phyloP scores from a whole-genome alignment of 2,329 filamentous ascomycete genomes.

The Bipolaris sorokiniana region DNA sequence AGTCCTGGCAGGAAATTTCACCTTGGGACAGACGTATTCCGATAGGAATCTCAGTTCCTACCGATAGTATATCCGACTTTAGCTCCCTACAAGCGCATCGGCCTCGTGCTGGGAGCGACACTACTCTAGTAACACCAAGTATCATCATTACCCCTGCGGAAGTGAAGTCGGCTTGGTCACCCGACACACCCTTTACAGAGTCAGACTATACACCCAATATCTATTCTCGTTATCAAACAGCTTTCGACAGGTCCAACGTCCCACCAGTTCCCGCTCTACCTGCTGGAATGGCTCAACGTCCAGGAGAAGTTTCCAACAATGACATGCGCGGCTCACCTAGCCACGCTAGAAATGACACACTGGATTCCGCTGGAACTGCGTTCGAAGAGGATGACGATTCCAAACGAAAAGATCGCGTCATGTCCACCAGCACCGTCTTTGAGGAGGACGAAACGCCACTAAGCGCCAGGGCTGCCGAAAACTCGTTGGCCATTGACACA shows the following conservation, averaged over 20 bases:
- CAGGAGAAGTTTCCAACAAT: slow-evolving; percentile 5
- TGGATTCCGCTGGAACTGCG: slow-evolving; percentile 46
- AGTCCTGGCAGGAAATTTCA: slow-evolving; percentile 61
- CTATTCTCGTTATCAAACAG: slow-evolving; percentile 63
- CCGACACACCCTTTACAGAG: slow-evolving; percentile 62
- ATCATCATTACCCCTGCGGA: slow-evolving; percentile 61
- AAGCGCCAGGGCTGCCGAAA: slow-evolving; percentile 30
- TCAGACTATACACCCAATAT: slow-evolving; percentile 65
- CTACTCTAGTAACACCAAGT: slow-evolving; percentile 54
- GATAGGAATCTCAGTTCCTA: slow-evolving; percentile 72
- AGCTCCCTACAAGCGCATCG: slow-evolving; percentile 39
- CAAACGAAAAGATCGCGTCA: slow-evolving; percentile 50
- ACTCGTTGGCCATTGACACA: slow-evolving; percentile 48
- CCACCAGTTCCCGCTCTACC: slow-evolving; percentile 59
- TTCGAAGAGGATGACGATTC: slow-evolving; percentile 59
- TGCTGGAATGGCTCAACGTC: slow-evolving; percentile 23
- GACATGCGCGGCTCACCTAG: slow-evolving; percentile 7
- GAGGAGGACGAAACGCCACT: slow-evolving; percentile 66
- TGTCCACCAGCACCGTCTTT: slow-evolving; percentile 70
- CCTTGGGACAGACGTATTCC: slow-evolving; percentile 74
- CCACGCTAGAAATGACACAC: slow-evolving; percentile 40
- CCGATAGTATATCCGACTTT: slow-evolving; percentile 55
- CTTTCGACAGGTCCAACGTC: slow-evolving; percentile 46
- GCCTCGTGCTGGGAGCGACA: slow-evolving; percentile 48
- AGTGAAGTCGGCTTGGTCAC: slow-evolving; percentile 64